Base-by-base conservation (phyloP, 148 eudicot species). In the Amaranthus cruentus region DNA sequence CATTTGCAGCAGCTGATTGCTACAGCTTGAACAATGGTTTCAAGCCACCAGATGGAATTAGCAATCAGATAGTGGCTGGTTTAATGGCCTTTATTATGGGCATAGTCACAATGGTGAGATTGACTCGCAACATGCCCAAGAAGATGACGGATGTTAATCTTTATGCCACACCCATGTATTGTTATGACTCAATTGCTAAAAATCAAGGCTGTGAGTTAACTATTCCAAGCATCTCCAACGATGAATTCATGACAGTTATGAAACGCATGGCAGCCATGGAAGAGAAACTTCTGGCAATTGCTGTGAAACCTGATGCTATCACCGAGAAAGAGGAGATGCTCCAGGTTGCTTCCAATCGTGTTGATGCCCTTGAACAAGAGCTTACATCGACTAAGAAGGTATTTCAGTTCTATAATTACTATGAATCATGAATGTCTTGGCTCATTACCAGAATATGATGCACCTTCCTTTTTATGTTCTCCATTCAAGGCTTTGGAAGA, bases 211-310 rank as follows among this genome's bases (percentile, higher is more conserved):
- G 69, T 44, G 79, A 79, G 58, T 60, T 77, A 53, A 75, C 76
- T 73, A 75, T 58, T 9, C 84, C 87, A 8, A 78, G 73, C 66
- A 81, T 84, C 73, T 81, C 87, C 8, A 77, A 74, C 43, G 85
- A 60, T 51, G 87, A 84, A 51, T 79, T 78, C 76, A 79, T 84
- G 78, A 82, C 87, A 9, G 87, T 82, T 69, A 82, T 84, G 76
- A 84, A 82, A 77, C 85, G 87, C 55, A 84, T 84, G 87, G 85
- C 87, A 6, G 87, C 73, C 9, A 79, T 84, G 79, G 87, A 84
- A 75, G 87, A 84, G 75, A 81, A 73, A 75, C 78, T 84, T 53
- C 66, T 78, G 66, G 83, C 81, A 11, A 82, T 84, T 81, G 74
- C 77, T 54, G 76, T 82, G 62, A 84, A 82, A 74, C 87, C 87